Evolutionary conservation across 306 rosid genomes (phyloP), one percentile per base, ranked within the genome.

Genomic region (Biancaea sappan): DNA sequence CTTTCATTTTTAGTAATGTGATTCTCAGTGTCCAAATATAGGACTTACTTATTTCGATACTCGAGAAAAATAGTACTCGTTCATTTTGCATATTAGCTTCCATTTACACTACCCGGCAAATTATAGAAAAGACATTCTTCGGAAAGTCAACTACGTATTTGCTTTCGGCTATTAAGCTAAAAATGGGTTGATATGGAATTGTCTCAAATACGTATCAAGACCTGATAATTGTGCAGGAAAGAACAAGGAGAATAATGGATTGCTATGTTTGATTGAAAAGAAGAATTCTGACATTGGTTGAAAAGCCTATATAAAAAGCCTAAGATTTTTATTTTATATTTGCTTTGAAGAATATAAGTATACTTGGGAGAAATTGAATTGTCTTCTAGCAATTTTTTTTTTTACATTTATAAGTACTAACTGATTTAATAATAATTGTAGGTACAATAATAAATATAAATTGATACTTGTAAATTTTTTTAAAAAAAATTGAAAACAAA

Each of bases 1-100:
- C 29, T 35, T 62, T 37, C 48, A 46, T 61, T 61, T 61, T 47
- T 29, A 18, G 19, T 4, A 18, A 35, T 4, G 26, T 0, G 47
- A 61, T 62, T 62, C 29, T 62, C 29, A 35, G 16, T 18, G 44
- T 34, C 66, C 83, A n/a, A 61, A 56, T 60, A 60, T 80, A 44
- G 26, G 61, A 43, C 56, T 67, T n/a, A 22, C 34, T 75, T 53
- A 52, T 63, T 62, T 68, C 41, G 58, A 50, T 31, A 62, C 10
- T 67, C 12, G 24, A 51, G 7, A n/a, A 1, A 19, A 32, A 32
- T 41, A 66, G 66, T 58, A 24, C 44, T 9, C 2, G 31, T 25
- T 59, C 22, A 10, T 15, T 58, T 59, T 22, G 26, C 15, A 34
- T n/a, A 13, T 60, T 7, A 32, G 66, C 66, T n/a, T 25, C 66